Evolutionary conservation across 73 alveolate genomes (phyloP).

Genomic region (Tetrahymena thermophila): DNA sequence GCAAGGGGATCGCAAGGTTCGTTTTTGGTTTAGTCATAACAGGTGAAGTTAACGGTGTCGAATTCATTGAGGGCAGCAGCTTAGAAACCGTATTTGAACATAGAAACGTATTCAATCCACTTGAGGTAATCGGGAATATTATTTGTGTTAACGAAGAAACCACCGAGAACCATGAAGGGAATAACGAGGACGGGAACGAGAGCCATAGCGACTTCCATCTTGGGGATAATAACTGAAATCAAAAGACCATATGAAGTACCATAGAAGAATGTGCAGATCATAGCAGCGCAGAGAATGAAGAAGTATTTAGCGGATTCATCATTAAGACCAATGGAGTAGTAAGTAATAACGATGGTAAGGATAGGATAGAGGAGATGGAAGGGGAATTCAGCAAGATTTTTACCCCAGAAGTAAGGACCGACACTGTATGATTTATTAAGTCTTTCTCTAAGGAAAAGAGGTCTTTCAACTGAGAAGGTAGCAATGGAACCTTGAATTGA

Average conservation of each 20-base stretch:
- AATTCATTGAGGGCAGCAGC: conserved; percentile 37
- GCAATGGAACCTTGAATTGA: conserved; percentile 30
- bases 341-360: conserved; percentile 5
- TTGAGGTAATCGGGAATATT: conserved; percentile 24
- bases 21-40: not conserved
- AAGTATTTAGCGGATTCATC: conserved; percentile 8
- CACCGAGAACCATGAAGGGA: conserved; percentile 50
- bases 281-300: conserved; percentile 6
- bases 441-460: conserved; percentile 60
- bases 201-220: conserved; percentile 35
- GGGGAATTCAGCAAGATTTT: conserved; percentile 52
- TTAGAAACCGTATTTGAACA: conserved; percentile 33
- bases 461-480: conserved; percentile 54
- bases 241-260: conserved; percentile 36
- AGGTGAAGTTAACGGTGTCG: conserved; percentile 5
- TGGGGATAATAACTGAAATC: conserved; percentile 22
- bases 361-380: conserved; percentile 35
- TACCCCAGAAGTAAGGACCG: conserved; percentile 50
- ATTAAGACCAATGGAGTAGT: conserved; percentile 28
- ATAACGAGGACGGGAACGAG: conserved; percentile 42
- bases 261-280: conserved; percentile 12
- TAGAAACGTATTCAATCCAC: conserved; percentile 25
- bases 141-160: conserved; percentile 39
- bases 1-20: conserved; percentile 19
- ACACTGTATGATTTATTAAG: conserved; percentile 48